phyloP scores from a whole-genome alignment of 140 eudicot genomes.

The Bidens hawaiensis region DNA sequence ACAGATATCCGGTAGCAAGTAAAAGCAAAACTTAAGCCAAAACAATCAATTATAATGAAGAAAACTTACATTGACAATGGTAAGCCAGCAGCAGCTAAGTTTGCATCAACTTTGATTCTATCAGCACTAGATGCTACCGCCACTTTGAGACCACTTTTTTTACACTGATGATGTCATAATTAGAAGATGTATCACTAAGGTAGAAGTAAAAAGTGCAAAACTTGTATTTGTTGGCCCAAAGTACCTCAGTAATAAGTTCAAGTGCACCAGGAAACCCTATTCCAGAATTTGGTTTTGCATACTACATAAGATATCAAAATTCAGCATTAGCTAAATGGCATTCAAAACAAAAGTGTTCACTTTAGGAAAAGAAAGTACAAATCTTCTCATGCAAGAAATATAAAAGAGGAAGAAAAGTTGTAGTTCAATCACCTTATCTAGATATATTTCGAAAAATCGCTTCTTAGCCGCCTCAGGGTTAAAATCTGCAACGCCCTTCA shows the following conservation, averaged over 20 bases:
- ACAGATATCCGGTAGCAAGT: neutral
- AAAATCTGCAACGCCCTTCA: constrained; percentile 79
- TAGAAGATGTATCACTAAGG: constrained; percentile 9
- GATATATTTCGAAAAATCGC: constrained; percentile 89
- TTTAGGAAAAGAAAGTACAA: constrained; percentile 8
- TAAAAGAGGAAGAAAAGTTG: neutral
- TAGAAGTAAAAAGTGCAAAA: constrained; percentile 1
- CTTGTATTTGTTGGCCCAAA: constrained; percentile 8
- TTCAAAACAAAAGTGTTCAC: neutral
- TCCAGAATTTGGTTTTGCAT: constrained; percentile 97
- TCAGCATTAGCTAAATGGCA: neutral
- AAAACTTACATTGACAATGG: constrained; percentile 67
- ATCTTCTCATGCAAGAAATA: neutral
- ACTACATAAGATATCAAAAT: constrained; percentile 41
- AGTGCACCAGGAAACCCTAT: constrained; percentile 97
- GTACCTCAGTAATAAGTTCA: constrained; percentile 86
- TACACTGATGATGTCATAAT: constrained; percentile 60
- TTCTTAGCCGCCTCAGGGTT: constrained; percentile 78
- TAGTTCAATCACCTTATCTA: constrained; percentile 66
- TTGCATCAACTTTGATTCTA: constrained; percentile 95
- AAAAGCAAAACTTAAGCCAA: neutral
- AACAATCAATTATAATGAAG: neutral
- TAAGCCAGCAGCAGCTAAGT: constrained; percentile 92
- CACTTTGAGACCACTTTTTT: constrained; percentile 82
- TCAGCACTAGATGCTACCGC: constrained; percentile 99